Evolutionary conservation across 768 basidiomycete genomes (phyloP), one percentile per base, ranked within the genome.

Genomic region (Strobilomyces echinocephalus): DNA sequence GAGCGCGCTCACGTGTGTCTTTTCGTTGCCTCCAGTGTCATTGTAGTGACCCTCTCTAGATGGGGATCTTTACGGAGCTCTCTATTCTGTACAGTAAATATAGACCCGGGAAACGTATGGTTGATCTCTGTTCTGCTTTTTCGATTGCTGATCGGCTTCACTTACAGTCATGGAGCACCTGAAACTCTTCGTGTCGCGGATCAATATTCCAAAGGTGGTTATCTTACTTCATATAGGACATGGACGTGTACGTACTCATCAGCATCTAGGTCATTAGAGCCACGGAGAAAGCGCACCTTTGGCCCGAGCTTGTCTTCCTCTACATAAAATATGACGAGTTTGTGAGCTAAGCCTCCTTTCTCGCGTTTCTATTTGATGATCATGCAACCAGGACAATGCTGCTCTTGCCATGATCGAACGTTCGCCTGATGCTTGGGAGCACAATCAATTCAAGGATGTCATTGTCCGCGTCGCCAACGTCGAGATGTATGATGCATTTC

Each of bases 381-480:
- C n/a, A 31, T 11, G 26, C 28, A 40, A 60, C 52, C 38, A 92
- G 84, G 97, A 98, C 69, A 98, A 99, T 65, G 95, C 97, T 31
- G 91, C 95, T 35, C 77, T 98, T 60, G 92, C 94, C 5, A 99
- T 98, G 95, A 97, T 98, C 69, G 97, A 99, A 70, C 87, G 95
- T 18, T 91, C 97, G 2, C 82, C 91, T n/a, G 93, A 97, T 71
- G 93, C 94, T 46, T 99, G 95, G 95, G 97, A 99, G 53, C 97
- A 99, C 75, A 95, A 92, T 64, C 95, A 97, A 70, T 99, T 99
- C 85, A 98, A 98, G 79, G 97, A 98, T 62, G 87, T 97, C 53
- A 81, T 97, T 51, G 91, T 97, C 65, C 90, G 95, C 55, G 95
- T 89, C 20, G 95, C 97, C 45, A 99, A 99, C 65, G 83, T 98